A percentile compares a stretch with the other conserved stretches of the same genome.
These are phyloP conservation scores for Pisolithus orientalis DNA, from an alignment of 768 basidiomycete genomes.

Conservation along the genomic window DNA sequence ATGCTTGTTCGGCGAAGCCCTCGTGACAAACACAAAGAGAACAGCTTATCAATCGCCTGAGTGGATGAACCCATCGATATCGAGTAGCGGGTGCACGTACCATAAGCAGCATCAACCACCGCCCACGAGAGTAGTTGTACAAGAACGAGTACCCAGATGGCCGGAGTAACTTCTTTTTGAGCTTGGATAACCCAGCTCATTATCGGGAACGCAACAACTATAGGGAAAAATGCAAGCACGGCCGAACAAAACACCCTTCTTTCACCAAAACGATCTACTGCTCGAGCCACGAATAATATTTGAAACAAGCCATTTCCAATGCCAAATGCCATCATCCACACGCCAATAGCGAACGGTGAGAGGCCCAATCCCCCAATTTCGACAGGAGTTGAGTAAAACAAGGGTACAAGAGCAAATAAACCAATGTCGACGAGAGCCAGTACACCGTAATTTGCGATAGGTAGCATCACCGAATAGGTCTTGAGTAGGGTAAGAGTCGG, in stretches of 20 bases:
- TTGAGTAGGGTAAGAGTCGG: conserved; percentile 43
- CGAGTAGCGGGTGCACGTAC: conserved; percentile 18
- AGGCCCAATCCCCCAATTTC: conserved; percentile 24
- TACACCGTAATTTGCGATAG: conserved; percentile 54
- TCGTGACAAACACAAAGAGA: too few species aligned
- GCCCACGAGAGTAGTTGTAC: conserved; percentile 3
- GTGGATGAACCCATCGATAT: neutral
- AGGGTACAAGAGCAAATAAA: conserved; percentile 39
- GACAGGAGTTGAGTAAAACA: conserved; percentile 28
- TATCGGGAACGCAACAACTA: conserved; percentile 35
- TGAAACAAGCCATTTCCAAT: conserved; percentile 41
- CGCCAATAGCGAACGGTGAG: conserved; percentile 25
- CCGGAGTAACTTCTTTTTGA: conserved; percentile 17
- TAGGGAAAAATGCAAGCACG: conserved; percentile 29
- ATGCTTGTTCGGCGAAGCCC: too few species aligned
- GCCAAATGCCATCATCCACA: conserved; percentile 20
- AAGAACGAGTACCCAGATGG: conserved; percentile 29
- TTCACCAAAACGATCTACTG: conserved; percentile 52
- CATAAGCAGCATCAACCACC: conserved; percentile 33
- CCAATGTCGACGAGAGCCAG: conserved; percentile 60
- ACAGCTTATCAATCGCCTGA: too few species aligned
- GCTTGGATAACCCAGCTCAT: conserved; percentile 30
- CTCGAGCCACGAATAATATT: conserved; percentile 51
- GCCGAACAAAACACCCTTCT: conserved; percentile 44
- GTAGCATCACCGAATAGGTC: conserved; percentile 47